Conservation (phyloP, 176 grass and related monocot species). For the Areca catechu region DNA sequence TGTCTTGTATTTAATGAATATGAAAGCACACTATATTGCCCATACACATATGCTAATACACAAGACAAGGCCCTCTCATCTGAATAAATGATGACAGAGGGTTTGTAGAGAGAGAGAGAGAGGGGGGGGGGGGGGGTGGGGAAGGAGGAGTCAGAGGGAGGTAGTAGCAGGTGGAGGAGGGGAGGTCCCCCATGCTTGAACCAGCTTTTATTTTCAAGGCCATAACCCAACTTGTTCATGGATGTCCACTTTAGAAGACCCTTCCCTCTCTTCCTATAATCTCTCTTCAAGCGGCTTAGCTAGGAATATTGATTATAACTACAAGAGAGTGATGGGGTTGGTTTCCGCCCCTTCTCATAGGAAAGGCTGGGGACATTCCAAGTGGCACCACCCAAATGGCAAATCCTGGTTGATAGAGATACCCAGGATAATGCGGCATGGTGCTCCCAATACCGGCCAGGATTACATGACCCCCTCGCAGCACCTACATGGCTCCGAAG, state of each 20-base stretch:
- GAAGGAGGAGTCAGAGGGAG: neutral
- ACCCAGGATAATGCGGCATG: neutral
- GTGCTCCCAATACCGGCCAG: neutral
- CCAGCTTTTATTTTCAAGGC: neutral
- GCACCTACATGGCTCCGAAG: no score
- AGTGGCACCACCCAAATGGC: constrained; percentile 4
- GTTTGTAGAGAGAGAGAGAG: neutral
- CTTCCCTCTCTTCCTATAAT: neutral
- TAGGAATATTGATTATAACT: neutral
- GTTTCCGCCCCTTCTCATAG: no score
- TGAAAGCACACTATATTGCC: neutral
- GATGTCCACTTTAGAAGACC: constrained; percentile 1
- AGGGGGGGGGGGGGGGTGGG: no score
- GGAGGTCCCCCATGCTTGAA: neutral
- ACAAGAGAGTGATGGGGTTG: neutral
- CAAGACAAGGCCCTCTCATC: constrained; percentile 8
- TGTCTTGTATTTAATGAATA: neutral
- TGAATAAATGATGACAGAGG: constrained; percentile 5
- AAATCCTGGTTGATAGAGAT: neutral
- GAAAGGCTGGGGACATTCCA: constrained; percentile 1
- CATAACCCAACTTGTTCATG: neutral
- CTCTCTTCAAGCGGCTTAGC: neutral
- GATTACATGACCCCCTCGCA: neutral
- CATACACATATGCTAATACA: neutral
- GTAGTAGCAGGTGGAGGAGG: neutral